Conservation (phyloP, 192 early-diverging fungal species). For the Entomortierella lignicola region DNA sequence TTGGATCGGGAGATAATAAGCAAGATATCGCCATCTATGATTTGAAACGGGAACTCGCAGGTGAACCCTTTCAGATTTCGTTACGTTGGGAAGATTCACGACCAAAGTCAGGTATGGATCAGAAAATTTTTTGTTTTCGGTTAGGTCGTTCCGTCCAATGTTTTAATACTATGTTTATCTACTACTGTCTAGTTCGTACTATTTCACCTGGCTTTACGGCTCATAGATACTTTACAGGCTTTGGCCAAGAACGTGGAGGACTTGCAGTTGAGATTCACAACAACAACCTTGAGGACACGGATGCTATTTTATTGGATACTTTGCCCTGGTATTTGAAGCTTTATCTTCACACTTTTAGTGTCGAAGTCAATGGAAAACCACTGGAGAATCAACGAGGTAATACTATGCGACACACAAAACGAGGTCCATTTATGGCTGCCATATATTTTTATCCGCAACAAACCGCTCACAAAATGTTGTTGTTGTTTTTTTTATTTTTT, state of each 20-base stretch:
- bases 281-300: slow-evolving; percentile 55
- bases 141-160: no score
- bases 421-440: no score
- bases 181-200: slow-evolving; percentile 32
- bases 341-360: slow-evolving; percentile 88
- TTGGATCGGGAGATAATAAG: slow-evolving; percentile 22
- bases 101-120: slow-evolving; percentile 59
- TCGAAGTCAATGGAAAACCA: slow-evolving; percentile 55
- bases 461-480: no score
- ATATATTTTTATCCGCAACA: no score
- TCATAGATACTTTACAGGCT: slow-evolving; percentile 78
- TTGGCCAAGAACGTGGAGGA: slow-evolving; percentile 89
- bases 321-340: slow-evolving; percentile 94
- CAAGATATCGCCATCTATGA: slow-evolving; percentile 59
- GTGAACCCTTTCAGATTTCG: slow-evolving; percentile 54
- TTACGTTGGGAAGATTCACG: slow-evolving; percentile 61
- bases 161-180: background rate
- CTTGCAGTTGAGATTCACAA: slow-evolving; percentile 83
- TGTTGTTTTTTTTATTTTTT: no score
- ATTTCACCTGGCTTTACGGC: slow-evolving; percentile 60
- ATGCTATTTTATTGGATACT: slow-evolving; percentile 77
- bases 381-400: slow-evolving; percentile 22
- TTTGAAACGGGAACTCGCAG: slow-evolving; percentile 33
- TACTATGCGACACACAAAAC: background rate
- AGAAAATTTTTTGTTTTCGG: no score